These are phyloP conservation scores for Theobroma grandiflorum DNA, from an alignment of 441 rosid genomes.

Conservation along the genomic window DNA sequence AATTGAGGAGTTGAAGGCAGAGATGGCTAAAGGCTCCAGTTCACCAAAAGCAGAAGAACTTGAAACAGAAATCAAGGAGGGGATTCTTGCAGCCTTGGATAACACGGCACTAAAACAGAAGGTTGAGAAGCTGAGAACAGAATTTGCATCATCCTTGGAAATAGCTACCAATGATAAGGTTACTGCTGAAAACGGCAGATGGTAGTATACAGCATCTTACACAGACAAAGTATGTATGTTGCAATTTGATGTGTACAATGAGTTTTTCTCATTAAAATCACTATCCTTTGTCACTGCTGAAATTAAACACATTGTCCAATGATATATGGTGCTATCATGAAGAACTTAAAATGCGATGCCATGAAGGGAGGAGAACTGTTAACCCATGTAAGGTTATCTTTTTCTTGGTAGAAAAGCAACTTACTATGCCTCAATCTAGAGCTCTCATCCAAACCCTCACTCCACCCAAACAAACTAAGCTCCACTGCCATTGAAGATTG, in stretches of 20 bases:
- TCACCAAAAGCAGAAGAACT: conserved; percentile 33
- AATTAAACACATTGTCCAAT: neutral
- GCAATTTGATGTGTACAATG: neutral
- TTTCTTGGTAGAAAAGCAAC: neutral
- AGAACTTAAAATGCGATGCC: neutral
- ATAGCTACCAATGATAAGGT: conserved; percentile 19
- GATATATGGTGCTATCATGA: conserved; percentile 11
- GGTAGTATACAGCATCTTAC: conserved; percentile 15
- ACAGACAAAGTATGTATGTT: neutral
- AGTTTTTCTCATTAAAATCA: neutral
- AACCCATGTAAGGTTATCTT: neutral
- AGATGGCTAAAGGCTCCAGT: conserved; percentile 39
- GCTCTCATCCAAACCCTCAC: too few species aligned
- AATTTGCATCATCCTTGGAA: conserved; percentile 31
- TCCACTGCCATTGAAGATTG: too few species aligned
- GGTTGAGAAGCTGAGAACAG: conserved; percentile 42
- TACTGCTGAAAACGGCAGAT: conserved; percentile 43
- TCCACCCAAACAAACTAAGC: too few species aligned
- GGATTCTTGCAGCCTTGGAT: conserved; percentile 41
- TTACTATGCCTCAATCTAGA: neutral
- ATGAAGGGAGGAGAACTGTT: neutral
- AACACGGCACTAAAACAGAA: conserved; percentile 37
- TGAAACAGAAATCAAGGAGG: conserved; percentile 41
- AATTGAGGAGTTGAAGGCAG: conserved; percentile 45
- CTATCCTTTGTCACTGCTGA: neutral